Conservation (phyloP, 495 filamentous ascomycete species). For the Aspergillus bridgeri region DNA sequence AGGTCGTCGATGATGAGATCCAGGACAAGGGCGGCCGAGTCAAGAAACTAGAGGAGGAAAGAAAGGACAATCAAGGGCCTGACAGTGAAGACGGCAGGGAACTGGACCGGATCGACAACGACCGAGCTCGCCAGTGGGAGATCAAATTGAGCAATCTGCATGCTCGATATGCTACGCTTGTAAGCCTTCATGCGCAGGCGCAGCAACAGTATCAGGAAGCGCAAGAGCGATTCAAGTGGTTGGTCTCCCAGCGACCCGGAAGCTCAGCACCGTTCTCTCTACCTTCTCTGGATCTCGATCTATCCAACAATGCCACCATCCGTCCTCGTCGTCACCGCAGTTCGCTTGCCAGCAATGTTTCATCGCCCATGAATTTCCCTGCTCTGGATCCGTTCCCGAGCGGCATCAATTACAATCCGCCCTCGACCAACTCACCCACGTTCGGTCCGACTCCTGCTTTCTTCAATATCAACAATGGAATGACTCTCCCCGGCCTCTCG, state of each 20-base stretch:
- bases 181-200: slow-evolving; percentile 46
- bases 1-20: slow-evolving; percentile 58
- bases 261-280: slow-evolving; percentile 44
- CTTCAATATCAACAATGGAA: slow-evolving; percentile 61
- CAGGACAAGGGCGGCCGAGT: slow-evolving; percentile 58
- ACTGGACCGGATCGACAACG: slow-evolving; percentile 49
- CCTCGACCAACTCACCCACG: slow-evolving; percentile 47
- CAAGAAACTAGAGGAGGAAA: slow-evolving; percentile 60
- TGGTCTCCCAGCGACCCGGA: slow-evolving; percentile 41
- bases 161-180: slow-evolving; percentile 48
- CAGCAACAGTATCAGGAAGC: slow-evolving; percentile 52
- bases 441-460: slow-evolving; percentile 47
- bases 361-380: slow-evolving; percentile 43
- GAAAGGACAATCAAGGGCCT: slow-evolving; percentile 43
- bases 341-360: slow-evolving; percentile 47
- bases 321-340: slow-evolving; percentile 48
- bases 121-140: slow-evolving; percentile 57
- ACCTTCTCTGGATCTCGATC: slow-evolving; percentile 41
- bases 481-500: slow-evolving; percentile 38
- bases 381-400: slow-evolving; percentile 37
- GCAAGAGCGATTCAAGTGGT: slow-evolving; percentile 50
- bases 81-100: slow-evolving; percentile 51
- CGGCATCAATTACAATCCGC: slow-evolving; percentile 40
- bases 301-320: slow-evolving; percentile 38
- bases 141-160: slow-evolving; percentile 45